Percentiles rank a stretch among this genome's conserved stretches.
Evolutionary conservation across 2,329 filamentous ascomycete species (phyloP).

Genomic region (Claviceps cyperi): DNA sequence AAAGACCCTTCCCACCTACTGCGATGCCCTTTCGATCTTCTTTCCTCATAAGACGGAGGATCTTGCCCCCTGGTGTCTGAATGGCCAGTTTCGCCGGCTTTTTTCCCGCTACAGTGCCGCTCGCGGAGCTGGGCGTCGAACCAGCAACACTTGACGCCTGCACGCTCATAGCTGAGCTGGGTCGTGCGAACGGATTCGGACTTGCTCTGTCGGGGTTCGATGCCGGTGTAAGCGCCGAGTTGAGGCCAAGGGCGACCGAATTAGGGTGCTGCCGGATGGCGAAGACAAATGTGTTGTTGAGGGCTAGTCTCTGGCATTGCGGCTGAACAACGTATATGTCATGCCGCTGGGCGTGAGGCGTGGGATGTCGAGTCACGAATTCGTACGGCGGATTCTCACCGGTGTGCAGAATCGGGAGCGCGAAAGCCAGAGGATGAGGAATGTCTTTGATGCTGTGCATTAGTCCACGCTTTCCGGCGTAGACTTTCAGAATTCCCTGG

Average conservation of each 20-base stretch:
- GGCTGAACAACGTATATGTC: conserved; percentile 95
- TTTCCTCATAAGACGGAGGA: conserved; percentile 73
- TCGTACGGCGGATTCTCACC: conserved; percentile 91
- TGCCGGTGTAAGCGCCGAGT: conserved; percentile 27
- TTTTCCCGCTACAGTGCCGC: conserved; percentile 39
- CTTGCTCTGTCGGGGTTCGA: conserved; percentile 34
- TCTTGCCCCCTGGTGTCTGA: conserved; percentile 88
- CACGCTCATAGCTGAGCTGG: conserved; percentile 51
- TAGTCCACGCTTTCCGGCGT: conserved; percentile 82
- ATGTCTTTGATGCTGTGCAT: conserved; percentile 98
- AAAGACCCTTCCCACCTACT: conserved; percentile 26
- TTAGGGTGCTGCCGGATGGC: conserved; percentile 80
- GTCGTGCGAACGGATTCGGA: conserved; percentile 47
- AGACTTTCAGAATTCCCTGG: conserved; percentile 74
- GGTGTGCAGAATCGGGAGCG: conserved; percentile 77
- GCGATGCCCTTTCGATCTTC: conserved; percentile 48
- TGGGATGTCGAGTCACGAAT: conserved; percentile 85
- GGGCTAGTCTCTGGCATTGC: conserved; percentile 72
- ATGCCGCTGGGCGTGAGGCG: conserved; percentile 91
- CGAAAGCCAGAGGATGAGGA: conserved; percentile 77
- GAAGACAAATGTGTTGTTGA: conserved; percentile 98
- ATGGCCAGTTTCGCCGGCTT: conserved; percentile 95
- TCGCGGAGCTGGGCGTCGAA: conserved; percentile 41
- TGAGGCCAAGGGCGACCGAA: conserved; percentile 27
- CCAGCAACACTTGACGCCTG: conserved; percentile 41